A percentile compares a stretch with the other conserved stretches of the same genome.
phyloP scores from a whole-genome alignment of 495 filamentous ascomycete genomes.

The Amniculicola lignicola region DNA sequence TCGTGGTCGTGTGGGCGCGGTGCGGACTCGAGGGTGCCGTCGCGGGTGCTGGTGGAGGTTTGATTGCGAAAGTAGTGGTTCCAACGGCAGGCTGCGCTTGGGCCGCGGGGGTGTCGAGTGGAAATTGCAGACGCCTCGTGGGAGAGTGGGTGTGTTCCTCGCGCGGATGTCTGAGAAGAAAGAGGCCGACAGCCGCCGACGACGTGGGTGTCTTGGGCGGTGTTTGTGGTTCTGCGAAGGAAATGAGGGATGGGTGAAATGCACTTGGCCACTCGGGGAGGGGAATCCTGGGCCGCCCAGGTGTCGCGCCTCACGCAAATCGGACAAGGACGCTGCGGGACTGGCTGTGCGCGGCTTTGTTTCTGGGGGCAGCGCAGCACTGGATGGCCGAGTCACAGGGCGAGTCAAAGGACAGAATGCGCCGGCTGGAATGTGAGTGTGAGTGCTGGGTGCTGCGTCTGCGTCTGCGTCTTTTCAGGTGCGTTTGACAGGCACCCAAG shows the following conservation, averaged over 20 bases:
- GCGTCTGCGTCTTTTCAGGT: no score
- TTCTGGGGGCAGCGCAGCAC: no score
- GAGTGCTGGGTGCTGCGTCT: no score
- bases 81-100: conserved; percentile 12
- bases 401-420: no score
- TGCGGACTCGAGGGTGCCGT: background rate
- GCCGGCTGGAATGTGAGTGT: no score
- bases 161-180: background rate
- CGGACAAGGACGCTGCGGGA: conserved; percentile 2
- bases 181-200: background rate
- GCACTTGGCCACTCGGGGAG: background rate
- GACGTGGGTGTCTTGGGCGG: background rate
- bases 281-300: background rate
- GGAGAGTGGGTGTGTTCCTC: background rate
- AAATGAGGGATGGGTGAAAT: background rate
- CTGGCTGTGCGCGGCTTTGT: background rate
- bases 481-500: no score
- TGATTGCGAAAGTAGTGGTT: background rate
- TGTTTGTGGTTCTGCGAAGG: background rate
- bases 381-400: no score
- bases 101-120: conserved; percentile 12
- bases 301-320: background rate
- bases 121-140: conserved; percentile 14
- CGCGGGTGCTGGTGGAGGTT: background rate
- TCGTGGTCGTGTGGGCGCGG: conserved; percentile 2